These are phyloP conservation scores for Saccharomycopsis hybrid DNA, from an alignment of 1,139 yeast species.

Conservation along the genomic window DNA sequence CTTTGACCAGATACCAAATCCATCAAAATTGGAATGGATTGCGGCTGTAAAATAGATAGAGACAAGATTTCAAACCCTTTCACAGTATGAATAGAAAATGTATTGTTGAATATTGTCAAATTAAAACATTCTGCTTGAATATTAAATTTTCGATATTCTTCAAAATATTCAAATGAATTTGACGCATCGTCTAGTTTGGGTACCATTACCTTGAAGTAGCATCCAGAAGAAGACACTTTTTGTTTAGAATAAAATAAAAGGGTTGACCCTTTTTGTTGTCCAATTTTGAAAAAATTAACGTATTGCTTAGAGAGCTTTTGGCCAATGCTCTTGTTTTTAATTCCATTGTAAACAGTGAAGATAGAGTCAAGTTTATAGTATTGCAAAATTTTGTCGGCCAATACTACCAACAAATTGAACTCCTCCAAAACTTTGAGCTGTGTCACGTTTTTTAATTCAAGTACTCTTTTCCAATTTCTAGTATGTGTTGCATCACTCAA, in stretches of 20 bases:
- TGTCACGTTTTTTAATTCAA: slow-evolving; percentile 48
- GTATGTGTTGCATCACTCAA: slow-evolving; percentile 31
- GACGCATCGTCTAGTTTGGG: slow-evolving; percentile 43
- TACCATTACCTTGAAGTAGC: slow-evolving; percentile 44
- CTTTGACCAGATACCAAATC: slow-evolving; percentile 25
- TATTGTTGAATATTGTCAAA: slow-evolving; percentile 50
- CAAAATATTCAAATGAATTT: slow-evolving; percentile 45
- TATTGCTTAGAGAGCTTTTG: slow-evolving; percentile 31
- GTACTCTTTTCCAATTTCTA: slow-evolving; percentile 52
- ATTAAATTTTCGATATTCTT: slow-evolving; percentile 42
- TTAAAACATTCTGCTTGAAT: slow-evolving; percentile 50
- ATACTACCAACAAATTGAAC: slow-evolving; percentile 50
- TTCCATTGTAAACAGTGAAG: slow-evolving; percentile 27
- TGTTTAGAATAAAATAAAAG: slow-evolving; percentile 51
- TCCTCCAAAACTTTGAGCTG: slow-evolving; percentile 56
- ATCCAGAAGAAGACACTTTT: slow-evolving; percentile 30
- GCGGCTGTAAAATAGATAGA: slow-evolving; percentile 50
- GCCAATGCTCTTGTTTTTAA: slow-evolving; percentile 28
- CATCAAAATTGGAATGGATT: slow-evolving; percentile 48
- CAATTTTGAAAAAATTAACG: slow-evolving; percentile 53
- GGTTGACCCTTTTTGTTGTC: slow-evolving; percentile 52
- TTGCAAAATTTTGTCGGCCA: slow-evolving; percentile 53
- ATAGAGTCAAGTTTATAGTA: slow-evolving; percentile 50
- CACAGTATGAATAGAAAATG: slow-evolving; percentile 60
- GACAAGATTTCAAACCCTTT: slow-evolving; percentile 66